A percentile compares a stretch with the other conserved stretches of the same genome.
These are phyloP conservation scores for Thymus quinquecostatus DNA, from an alignment of 257 asterid species.

Conservation along the genomic window DNA sequence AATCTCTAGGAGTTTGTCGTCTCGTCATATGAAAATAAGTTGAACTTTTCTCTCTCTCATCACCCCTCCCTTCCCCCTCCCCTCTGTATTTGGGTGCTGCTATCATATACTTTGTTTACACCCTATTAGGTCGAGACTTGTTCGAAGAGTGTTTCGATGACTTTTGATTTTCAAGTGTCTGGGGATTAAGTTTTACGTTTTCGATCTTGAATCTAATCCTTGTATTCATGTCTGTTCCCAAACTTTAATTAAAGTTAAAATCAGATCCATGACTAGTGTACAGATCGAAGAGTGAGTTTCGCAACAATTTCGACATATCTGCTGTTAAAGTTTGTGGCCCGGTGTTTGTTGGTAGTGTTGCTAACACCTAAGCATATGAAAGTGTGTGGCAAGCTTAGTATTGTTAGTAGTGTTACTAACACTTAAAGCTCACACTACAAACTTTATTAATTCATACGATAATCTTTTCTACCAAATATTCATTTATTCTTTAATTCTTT, in stretches of 20 bases:
- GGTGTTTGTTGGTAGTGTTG: too few relatives aligned
- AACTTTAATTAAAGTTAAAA: background rate
- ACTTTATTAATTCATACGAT: too few relatives aligned
- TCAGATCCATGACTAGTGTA: conserved; percentile 4
- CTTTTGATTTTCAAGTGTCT: background rate
- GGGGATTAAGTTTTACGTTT: background rate
- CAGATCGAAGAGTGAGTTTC: background rate
- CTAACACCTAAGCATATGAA: too few relatives aligned
- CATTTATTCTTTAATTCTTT: too few relatives aligned
- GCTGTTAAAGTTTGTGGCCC: background rate
- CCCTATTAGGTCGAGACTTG: background rate
- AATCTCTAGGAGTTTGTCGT: conserved; percentile 8
- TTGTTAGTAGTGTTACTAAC: too few relatives aligned
- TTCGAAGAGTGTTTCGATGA: conserved; percentile 8
- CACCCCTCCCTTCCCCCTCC: background rate
- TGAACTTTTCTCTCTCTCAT: conserved; percentile 1
- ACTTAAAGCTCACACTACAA: too few relatives aligned
- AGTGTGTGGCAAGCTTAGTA: too few relatives aligned
- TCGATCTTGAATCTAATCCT: background rate
- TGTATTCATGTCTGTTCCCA: too few relatives aligned
- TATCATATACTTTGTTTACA: conserved; percentile 2
- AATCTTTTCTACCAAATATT: too few relatives aligned
- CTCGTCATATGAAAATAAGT: conserved; percentile 32
- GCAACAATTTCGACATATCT: background rate
- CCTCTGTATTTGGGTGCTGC: conserved; percentile 21